Conservation (phyloP, 1,284 basidiomycete genomes). For the Pseudozyma thailandica region DNA sequence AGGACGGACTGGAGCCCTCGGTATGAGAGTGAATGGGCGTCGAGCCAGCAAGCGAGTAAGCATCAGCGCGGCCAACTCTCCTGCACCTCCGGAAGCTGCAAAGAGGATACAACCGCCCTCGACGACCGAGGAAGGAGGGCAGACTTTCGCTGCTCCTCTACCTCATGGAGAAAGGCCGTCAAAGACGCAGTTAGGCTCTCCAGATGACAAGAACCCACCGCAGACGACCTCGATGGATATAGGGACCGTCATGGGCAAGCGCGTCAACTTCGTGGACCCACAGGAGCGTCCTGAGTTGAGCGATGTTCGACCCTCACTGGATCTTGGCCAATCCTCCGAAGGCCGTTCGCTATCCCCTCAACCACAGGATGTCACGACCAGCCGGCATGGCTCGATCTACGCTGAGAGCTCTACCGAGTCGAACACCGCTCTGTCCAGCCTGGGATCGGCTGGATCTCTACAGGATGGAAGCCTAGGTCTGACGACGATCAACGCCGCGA, state of each 20-base stretch:
- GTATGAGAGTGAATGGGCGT: slow-evolving; percentile 56
- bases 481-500: slow-evolving; percentile 46
- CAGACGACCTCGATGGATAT: neutral
- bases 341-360: slow-evolving; percentile 25
- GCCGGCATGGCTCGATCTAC: slow-evolving; percentile 24
- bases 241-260: slow-evolving; percentile 24
- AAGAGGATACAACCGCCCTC: neutral
- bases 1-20: slow-evolving; percentile 51
- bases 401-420: slow-evolving; percentile 51
- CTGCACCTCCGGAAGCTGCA: slow-evolving; percentile 3
- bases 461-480: slow-evolving; percentile 43
- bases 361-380: slow-evolving; percentile 2
- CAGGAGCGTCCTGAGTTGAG: neutral
- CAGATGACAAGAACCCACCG: neutral
- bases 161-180: neutral
- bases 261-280: slow-evolving; percentile 31
- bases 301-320: slow-evolving; percentile 5
- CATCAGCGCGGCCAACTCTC: slow-evolving; percentile 22
- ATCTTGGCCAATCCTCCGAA: slow-evolving; percentile 19
- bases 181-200: slow-evolving; percentile 2
- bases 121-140: neutral
- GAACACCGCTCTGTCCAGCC: slow-evolving; percentile 42
- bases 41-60: slow-evolving; percentile 45
- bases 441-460: slow-evolving; percentile 38
- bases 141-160: neutral